These are phyloP conservation scores for Sarocladium strictum DNA, from an alignment of 2,329 filamentous ascomycete genomes.

Conservation along the genomic window DNA sequence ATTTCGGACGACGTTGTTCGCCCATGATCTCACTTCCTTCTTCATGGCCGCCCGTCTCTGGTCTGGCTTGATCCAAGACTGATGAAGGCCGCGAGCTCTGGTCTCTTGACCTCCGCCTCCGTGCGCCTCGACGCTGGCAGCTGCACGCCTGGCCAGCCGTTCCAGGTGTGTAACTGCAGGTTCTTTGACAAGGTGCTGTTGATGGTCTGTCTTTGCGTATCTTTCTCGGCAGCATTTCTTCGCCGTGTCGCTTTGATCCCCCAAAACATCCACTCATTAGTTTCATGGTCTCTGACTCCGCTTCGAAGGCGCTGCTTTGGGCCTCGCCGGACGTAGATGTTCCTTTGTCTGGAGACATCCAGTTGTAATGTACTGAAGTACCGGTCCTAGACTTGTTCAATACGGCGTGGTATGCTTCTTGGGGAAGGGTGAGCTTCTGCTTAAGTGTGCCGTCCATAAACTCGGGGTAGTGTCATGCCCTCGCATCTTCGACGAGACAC, in stretches of 20 bases:
- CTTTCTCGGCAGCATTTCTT: background rate
- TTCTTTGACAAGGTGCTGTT: background rate
- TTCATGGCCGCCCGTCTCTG: background rate
- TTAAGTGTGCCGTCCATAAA: too few species aligned
- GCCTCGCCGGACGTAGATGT: background rate
- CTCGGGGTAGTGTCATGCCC: too few species aligned
- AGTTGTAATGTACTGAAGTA: too few species aligned
- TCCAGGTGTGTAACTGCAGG: background rate
- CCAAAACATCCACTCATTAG: background rate
- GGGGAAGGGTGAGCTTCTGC: too few species aligned
- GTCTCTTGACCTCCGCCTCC: background rate
- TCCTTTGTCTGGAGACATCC: too few species aligned
- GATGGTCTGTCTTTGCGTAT: background rate
- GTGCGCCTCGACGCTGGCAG: background rate
- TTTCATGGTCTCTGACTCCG: background rate
- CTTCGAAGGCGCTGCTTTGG: background rate
- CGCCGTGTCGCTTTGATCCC: background rate
- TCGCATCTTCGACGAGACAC: too few species aligned
- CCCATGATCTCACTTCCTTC: too few species aligned
- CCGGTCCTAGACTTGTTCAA: background rate
- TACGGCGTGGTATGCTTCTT: too few species aligned
- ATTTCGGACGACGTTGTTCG: background rate
- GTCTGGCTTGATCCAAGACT: background rate
- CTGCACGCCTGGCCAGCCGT: background rate
- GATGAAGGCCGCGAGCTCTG: background rate